A percentile compares a stretch with the other conserved stretches of the same genome.
These are phyloP conservation scores for Cenococcum geophilum DNA, from an alignment of 495 filamentous ascomycete species.

Conservation along the genomic window DNA sequence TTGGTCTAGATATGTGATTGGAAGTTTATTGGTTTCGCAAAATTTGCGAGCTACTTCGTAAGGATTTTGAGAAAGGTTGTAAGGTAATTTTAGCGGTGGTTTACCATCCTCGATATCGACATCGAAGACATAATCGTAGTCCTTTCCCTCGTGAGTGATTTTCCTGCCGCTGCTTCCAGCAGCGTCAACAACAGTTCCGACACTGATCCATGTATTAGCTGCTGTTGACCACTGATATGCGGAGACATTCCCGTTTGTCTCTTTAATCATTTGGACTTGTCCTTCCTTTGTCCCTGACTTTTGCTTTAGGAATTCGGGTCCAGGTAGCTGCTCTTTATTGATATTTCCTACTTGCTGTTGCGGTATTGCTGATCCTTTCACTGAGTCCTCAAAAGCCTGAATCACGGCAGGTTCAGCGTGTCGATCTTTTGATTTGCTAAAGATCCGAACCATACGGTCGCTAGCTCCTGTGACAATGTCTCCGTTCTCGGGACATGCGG, in stretches of 20 bases:
- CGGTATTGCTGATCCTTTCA: conserved; percentile 77
- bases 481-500: conserved; percentile 69
- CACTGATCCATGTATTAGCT: conserved; percentile 67
- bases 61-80: conserved; percentile 85
- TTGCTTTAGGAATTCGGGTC: conserved; percentile 71
- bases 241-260: conserved; percentile 64
- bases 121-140: conserved; percentile 97
- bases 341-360: conserved; percentile 73
- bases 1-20: conserved; percentile 84
- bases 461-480: conserved; percentile 92
- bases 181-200: conserved; percentile 90
- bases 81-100: conserved; percentile 88
- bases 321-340: conserved; percentile 84
- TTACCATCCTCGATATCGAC: conserved; percentile 96
- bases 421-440: conserved; percentile 67
- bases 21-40: conserved; percentile 82
- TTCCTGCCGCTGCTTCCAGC: conserved; percentile 73
- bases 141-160: conserved; percentile 69
- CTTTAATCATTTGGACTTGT: conserved; percentile 83
- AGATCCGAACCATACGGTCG: conserved; percentile 79
- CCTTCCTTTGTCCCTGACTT: conserved; percentile 87
- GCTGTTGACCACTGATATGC: conserved; percentile 44
- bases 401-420: conserved; percentile 55
- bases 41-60: conserved; percentile 91
- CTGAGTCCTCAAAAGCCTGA: conserved; percentile 69